A percentile compares a stretch with the other conserved stretches of the same genome.
These are phyloP conservation scores for Gossypium australe DNA, from an alignment of 345 rosid species.

Conservation along the genomic window DNA sequence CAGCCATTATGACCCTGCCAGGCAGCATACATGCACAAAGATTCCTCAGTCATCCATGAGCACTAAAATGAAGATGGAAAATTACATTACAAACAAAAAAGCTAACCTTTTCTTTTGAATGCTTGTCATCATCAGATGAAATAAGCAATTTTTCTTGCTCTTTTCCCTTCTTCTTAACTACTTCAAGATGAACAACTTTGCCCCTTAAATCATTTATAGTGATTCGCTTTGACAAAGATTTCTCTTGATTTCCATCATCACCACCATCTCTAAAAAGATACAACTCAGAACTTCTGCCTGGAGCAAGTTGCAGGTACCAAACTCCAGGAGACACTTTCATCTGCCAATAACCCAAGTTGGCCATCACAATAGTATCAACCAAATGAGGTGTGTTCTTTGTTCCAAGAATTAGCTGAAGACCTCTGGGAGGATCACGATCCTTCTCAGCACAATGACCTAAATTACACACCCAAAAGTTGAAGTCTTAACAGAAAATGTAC, in stretches of 20 bases:
- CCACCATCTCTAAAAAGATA: constrained; percentile 56
- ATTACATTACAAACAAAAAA: constrained; percentile 8
- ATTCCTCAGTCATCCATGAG: neutral
- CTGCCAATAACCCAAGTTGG: constrained; percentile 99
- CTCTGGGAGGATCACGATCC: constrained; percentile 95
- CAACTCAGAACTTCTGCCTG: constrained; percentile 91
- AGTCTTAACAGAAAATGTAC: neutral
- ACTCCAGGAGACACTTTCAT: constrained; percentile 99
- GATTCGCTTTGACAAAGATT: constrained; percentile 58
- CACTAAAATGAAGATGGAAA: neutral
- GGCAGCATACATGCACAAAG: constrained; percentile 4
- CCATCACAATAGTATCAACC: constrained; percentile 99
- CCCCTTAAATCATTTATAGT: constrained; percentile 88
- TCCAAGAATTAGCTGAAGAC: constrained; percentile 98
- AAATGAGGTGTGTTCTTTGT: constrained; percentile 81
- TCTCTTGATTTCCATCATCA: constrained; percentile 40
- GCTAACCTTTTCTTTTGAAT: constrained; percentile 38
- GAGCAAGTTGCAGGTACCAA: constrained; percentile 97
- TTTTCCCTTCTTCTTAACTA: constrained; percentile 76
- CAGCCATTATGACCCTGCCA: constrained; percentile 52
- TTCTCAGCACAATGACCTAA: constrained; percentile 96
- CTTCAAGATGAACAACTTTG: constrained; percentile 91
- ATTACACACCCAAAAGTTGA: constrained; percentile 10
- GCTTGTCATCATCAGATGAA: constrained; percentile 52
- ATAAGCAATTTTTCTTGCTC: constrained; percentile 84